phyloP scores from a whole-genome alignment of 2,329 filamentous ascomycete species.

The Xylariomycetidae sp. region DNA sequence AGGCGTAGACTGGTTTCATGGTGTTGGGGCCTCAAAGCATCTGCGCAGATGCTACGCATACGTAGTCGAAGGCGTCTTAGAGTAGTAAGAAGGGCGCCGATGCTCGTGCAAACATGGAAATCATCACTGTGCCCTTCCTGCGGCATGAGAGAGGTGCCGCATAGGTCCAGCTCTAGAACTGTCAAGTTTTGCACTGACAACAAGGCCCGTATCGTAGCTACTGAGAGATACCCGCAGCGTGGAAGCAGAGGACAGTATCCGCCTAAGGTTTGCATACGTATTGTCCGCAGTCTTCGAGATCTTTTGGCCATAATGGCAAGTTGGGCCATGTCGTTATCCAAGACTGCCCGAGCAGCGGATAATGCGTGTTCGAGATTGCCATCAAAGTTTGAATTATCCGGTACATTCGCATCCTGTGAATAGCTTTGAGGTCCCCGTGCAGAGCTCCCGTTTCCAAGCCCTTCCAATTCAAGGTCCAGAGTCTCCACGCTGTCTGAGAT shows the following conservation, averaged over 20 bases:
- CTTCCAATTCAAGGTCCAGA: conserved; percentile 2
- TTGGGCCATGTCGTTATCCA: conserved; percentile 4
- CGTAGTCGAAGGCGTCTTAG: conserved; percentile 6
- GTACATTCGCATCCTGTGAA: neutral
- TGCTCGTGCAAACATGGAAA: neutral
- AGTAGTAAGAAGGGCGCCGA: conserved; percentile 2
- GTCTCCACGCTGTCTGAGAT: conserved; percentile 2
- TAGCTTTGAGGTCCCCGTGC: neutral
- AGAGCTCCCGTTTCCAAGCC: neutral
- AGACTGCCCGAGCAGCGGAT: neutral
- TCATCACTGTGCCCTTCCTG: neutral
- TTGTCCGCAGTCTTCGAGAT: conserved; percentile 5
- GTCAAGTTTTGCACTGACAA: neutral
- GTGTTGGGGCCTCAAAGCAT: neutral
- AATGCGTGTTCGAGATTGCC: neutral
- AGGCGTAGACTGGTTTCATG: neutral
- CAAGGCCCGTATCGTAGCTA: neutral
- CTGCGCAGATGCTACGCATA: conserved; percentile 7
- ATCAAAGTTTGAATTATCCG: no score
- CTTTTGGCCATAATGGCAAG: conserved; percentile 4
- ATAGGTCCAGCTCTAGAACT: neutral
- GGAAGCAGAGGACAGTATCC: neutral
- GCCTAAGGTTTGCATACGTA: conserved; percentile 3
- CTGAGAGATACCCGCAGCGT: neutral
- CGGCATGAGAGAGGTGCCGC: neutral